Conservation (phyloP, 2,329 filamentous ascomycete genomes). For the Fusarium guadeloupense region DNA sequence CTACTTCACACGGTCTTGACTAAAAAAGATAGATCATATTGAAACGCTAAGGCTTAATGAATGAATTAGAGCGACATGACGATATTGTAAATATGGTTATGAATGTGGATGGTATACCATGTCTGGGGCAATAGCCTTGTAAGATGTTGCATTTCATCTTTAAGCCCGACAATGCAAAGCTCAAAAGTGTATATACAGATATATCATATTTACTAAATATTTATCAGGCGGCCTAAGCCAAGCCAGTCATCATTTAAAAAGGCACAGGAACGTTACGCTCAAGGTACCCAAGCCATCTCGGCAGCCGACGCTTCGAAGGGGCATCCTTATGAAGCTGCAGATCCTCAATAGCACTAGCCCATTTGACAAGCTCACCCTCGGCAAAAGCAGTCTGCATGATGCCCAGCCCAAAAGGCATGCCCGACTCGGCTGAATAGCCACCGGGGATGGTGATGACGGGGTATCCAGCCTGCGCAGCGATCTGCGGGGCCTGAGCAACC, state of each 20-base stretch:
- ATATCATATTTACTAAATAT: too few species aligned
- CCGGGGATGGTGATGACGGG: conserved; percentile 76
- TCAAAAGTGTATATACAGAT: too few species aligned
- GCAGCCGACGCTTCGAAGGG: conserved; percentile 57
- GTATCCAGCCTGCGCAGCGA: conserved; percentile 80
- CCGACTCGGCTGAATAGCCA: conserved; percentile 61
- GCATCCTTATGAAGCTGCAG: conserved; percentile 57
- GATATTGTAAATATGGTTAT: too few species aligned
- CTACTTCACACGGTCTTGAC: too few species aligned
- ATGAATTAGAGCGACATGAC: too few species aligned
- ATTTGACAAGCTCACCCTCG: conserved; percentile 66
- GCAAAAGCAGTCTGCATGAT: conserved; percentile 69
- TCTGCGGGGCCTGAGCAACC: conserved; percentile 73
- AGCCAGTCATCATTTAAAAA: conserved; percentile 29
- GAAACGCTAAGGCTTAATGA: too few species aligned
- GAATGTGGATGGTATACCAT: too few species aligned
- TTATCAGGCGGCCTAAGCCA: too few species aligned
- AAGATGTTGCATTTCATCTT: too few species aligned
- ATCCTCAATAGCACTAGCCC: conserved; percentile 71
- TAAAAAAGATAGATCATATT: too few species aligned
- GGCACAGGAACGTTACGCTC: conserved; percentile 55
- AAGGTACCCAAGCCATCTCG: conserved; percentile 63
- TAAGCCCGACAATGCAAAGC: too few species aligned
- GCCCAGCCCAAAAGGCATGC: conserved; percentile 70
- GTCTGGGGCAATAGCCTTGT: too few species aligned